Evolutionary conservation across 805 yeast species (phyloP), one percentile per base, ranked within the genome.

Genomic region (Yamadazyma sp.): DNA sequence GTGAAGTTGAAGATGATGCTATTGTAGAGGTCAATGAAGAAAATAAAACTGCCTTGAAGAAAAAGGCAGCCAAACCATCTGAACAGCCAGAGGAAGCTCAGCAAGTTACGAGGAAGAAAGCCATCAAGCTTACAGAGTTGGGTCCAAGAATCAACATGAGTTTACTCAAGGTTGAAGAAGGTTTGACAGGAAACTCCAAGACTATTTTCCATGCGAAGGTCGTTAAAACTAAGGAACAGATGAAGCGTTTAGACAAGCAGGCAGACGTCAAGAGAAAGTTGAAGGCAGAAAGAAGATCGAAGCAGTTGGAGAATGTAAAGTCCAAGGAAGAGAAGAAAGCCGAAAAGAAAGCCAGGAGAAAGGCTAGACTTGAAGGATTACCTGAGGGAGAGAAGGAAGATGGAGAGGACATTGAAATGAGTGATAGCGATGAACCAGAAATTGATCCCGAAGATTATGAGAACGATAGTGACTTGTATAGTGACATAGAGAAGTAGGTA

Each of bases 1-100:
- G 95, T 3, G 99, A 91, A 67, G 80, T 89, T 29, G 98, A 93
- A 53, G 96, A 90, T 44, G 96, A 90, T 48, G 86, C 80, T 17
- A 73, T 83, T 37, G 91, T 87, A 20, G 87, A 80, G 47, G 70
- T 84, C 16, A 53, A 57, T 42, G 47, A 50, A 29, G 62, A 58
- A 11, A 46, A 46, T 21, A 47, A 35, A 8, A 42, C 50, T 13
- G 38, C 39, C 13, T 37, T 40, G 13, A 18, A 26, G 50, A 58
- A 39, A 55, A 59, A 36, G 54, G 49, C 22, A 34, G 18, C 24
- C 43, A 47, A 40, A 52, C 42, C 9, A 45, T 39, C 19, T 53
- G 40, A 54, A 44, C 42, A 47, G 13, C 53, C 52, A 24, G 43
- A 42, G 5, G 42, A 38, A 11, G 48, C 46, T 13, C 45, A 50